These are phyloP conservation scores for Sporisorium scitamineum DNA, from an alignment of 1,284 basidiomycete genomes.

Conservation along the genomic window DNA sequence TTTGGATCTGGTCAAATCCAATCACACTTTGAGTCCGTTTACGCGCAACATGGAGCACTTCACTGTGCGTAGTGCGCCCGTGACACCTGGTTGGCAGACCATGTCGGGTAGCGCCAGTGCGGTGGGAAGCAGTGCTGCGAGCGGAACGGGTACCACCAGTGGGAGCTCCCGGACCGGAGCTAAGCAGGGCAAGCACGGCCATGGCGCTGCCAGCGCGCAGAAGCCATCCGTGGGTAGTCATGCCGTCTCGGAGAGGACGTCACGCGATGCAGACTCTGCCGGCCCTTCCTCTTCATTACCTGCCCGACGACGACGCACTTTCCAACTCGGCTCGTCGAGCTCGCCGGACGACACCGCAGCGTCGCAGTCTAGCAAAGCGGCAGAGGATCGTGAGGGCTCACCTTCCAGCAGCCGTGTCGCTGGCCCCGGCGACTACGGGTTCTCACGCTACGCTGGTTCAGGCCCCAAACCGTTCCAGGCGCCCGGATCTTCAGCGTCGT, in stretches of 20 bases:
- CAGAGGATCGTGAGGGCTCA: slow-evolving; percentile 3
- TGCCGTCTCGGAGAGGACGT: slow-evolving; percentile 1
- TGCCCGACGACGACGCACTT: slow-evolving; percentile 41
- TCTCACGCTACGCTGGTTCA: slow-evolving; percentile 27
- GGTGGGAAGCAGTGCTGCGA: slow-evolving; percentile 46
- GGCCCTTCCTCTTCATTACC: slow-evolving; percentile 16
- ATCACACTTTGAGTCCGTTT: slow-evolving; percentile 65
- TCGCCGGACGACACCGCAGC: slow-evolving; percentile 9
- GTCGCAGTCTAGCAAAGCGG: not conserved
- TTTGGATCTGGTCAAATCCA: slow-evolving; percentile 60
- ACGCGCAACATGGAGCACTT: slow-evolving; percentile 63
- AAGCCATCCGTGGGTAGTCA: not conserved
- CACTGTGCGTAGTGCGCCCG: slow-evolving; percentile 61
- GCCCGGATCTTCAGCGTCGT: slow-evolving; percentile 21
- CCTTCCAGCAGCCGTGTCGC: not conserved
- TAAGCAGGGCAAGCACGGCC: slow-evolving; percentile 9
- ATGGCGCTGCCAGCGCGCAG: not conserved
- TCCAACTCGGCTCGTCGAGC: slow-evolving; percentile 38
- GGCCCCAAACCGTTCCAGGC: slow-evolving; percentile 27
- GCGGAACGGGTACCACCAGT: slow-evolving; percentile 43
- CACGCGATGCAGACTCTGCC: slow-evolving; percentile 4
- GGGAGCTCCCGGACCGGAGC: slow-evolving; percentile 37
- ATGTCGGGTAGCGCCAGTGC: slow-evolving; percentile 30
- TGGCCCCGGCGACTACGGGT: slow-evolving; percentile 21
- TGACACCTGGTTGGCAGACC: slow-evolving; percentile 53